Conservation (phyloP, 2,329 filamentous ascomycete species). For the Alternaria burnsii region DNA sequence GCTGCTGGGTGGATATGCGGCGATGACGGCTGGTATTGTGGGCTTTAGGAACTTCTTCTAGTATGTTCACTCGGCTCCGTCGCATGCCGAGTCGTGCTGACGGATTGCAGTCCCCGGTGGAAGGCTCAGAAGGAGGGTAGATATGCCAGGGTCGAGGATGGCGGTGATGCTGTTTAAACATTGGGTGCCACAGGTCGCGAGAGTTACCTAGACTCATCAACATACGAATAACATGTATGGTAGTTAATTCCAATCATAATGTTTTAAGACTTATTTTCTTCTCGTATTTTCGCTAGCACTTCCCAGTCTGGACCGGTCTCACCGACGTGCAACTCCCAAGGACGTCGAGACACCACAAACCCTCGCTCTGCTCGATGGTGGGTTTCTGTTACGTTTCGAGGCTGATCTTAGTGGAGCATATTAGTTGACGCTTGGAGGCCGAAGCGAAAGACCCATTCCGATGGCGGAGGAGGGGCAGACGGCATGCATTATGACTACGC, state of each 20-base stretch:
- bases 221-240: background rate
- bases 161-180: constrained; percentile 6
- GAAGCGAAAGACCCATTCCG: constrained; percentile 17
- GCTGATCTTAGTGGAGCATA: constrained; percentile 31
- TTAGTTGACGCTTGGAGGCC: constrained; percentile 22
- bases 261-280: background rate
- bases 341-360: constrained; percentile 5
- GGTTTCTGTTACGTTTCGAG: constrained; percentile 40
- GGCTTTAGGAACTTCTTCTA: constrained; percentile 60
- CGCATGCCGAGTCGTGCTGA: constrained; percentile 27
- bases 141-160: constrained; percentile 30
- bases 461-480: constrained; percentile 30
- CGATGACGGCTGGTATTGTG: constrained; percentile 63
- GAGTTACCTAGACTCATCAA: background rate
- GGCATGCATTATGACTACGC: background rate
- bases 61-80: constrained; percentile 46
- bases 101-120: constrained; percentile 33
- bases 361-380: background rate
- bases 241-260: constrained; percentile 1
- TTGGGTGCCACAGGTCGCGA: background rate
- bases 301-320: background rate
- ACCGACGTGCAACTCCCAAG: background rate
- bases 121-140: constrained; percentile 29
- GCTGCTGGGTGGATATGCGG: constrained; percentile 61
- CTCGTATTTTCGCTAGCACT: background rate